A percentile compares a stretch with the other conserved stretches of the same genome.
Conservation (phyloP, 768 basidiomycete species). For the Leccinum incarnatum region DNA sequence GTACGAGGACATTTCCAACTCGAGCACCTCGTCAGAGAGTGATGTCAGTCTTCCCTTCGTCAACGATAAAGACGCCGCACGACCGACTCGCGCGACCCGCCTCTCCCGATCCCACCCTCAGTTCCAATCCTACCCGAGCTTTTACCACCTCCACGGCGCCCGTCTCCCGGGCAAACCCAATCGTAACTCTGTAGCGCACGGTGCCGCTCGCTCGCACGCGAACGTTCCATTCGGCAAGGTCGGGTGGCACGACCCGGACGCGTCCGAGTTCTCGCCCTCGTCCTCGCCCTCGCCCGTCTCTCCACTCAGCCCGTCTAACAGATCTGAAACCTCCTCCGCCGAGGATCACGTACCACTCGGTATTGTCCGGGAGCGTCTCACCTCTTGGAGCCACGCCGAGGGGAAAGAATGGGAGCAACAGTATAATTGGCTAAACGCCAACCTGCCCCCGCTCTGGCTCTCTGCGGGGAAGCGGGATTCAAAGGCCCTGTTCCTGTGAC, state of each 20-base stretch:
- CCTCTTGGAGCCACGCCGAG: not conserved
- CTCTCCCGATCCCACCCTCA: not conserved
- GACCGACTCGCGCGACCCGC: not conserved
- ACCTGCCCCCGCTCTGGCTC: not conserved
- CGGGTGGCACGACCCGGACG: constrained; percentile 17
- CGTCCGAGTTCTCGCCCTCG: constrained; percentile 8
- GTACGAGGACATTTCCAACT: constrained; percentile 8
- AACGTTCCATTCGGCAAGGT: not conserved
- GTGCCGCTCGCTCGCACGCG: constrained; percentile 12
- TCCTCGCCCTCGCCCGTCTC: constrained; percentile 15
- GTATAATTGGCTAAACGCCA: not conserved
- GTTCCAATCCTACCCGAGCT: constrained; percentile 2
- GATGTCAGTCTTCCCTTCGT: constrained; percentile 3
- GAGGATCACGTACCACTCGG: constrained; percentile 20
- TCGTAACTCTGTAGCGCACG: constrained; percentile 5
- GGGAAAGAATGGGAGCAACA: not conserved
- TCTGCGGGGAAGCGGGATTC: not conserved
- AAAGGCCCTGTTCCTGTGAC: not conserved
- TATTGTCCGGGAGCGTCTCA: constrained; percentile 8
- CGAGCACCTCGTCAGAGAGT: constrained; percentile 4
- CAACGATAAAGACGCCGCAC: not conserved
- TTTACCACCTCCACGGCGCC: constrained; percentile 12
- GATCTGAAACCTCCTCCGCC: not conserved
- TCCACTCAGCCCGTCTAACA: constrained; percentile 21
- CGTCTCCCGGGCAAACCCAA: not conserved